Percentiles rank a stretch among this genome's conserved stretches.
Evolutionary conservation across 225 moss, liverwort and hornwort species (phyloP).

Genomic region (Pseudisothecium myosuroides): DNA sequence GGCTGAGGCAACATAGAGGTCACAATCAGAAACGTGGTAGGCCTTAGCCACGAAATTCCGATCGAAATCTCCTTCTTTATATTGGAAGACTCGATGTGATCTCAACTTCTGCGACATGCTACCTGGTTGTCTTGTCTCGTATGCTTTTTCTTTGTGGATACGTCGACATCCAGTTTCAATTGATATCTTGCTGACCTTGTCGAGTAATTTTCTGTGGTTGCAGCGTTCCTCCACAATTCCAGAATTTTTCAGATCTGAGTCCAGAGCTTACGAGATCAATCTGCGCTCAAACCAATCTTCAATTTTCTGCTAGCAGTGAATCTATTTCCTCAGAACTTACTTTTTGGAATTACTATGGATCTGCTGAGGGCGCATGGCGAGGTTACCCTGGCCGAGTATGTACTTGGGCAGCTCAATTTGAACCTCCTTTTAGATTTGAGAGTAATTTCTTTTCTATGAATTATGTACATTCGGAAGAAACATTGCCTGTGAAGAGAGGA

Average conservation of each 20-base stretch:
- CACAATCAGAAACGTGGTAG: neutral
- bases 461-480: neutral
- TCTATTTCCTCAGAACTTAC: conserved; percentile 16
- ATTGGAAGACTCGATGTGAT: neutral
- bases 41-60: neutral
- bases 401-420: neutral
- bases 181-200: neutral
- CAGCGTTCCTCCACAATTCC: conserved; percentile 44
- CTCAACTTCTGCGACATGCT: neutral
- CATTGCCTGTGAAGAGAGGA: neutral
- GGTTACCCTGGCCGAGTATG: conserved; percentile 35
- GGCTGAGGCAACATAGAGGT: neutral
- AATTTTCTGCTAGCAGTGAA: conserved; percentile 46
- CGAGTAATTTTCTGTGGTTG: neutral
- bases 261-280: conserved; percentile 36
- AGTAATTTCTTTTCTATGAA: neutral
- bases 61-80: neutral
- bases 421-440: neutral
- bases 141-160: neutral
- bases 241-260: conserved; percentile 22
- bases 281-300: conserved; percentile 39
- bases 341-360: conserved; percentile 48
- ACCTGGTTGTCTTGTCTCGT: neutral
- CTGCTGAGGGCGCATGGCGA: conserved; percentile 47
- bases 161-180: neutral